Conservation (phyloP, 352 stramenopile species). For the Phytophthora colocasiae region DNA sequence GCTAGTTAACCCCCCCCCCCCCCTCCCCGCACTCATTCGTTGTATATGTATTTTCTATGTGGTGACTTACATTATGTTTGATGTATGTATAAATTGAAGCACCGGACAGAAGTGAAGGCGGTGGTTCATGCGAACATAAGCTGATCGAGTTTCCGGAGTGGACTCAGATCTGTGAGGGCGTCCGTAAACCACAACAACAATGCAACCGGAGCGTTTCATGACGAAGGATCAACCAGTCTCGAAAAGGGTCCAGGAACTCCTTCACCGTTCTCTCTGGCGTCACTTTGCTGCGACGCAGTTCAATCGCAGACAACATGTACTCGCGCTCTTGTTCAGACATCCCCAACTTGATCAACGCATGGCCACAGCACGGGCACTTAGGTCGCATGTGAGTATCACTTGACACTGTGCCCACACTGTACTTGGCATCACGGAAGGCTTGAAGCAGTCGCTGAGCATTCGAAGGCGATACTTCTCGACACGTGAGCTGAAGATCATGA, state of each 20-base stretch:
- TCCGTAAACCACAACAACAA: too few relatives aligned
- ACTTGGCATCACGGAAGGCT: constrained; percentile 50
- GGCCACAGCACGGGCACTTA: constrained; percentile 50
- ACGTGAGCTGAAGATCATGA: constrained; percentile 61
- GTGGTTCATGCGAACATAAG: too few relatives aligned
- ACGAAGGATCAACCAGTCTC: constrained; percentile 61
- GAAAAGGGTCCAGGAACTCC: constrained; percentile 70
- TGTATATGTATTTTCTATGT: too few relatives aligned
- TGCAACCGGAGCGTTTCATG: constrained; percentile 39
- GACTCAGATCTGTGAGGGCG: too few relatives aligned
- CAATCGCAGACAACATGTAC: constrained; percentile 64
- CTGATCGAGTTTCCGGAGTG: too few relatives aligned
- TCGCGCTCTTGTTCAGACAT: constrained; percentile 47
- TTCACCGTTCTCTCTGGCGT: constrained; percentile 47
- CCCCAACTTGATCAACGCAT: constrained; percentile 51
- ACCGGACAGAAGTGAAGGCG: too few relatives aligned
- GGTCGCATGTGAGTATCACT: constrained; percentile 51
- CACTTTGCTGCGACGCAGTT: constrained; percentile 59
- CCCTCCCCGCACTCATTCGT: too few relatives aligned
- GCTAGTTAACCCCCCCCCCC: too few relatives aligned
- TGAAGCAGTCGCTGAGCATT: constrained; percentile 55
- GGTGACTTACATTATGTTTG: too few relatives aligned
- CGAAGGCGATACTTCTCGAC: constrained; percentile 55
- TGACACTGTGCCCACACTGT: constrained; percentile 39
- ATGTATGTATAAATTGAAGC: too few relatives aligned